Base-by-base conservation (phyloP, 1,284 basidiomycete genomes). In the Phylloporus sp. region DNA sequence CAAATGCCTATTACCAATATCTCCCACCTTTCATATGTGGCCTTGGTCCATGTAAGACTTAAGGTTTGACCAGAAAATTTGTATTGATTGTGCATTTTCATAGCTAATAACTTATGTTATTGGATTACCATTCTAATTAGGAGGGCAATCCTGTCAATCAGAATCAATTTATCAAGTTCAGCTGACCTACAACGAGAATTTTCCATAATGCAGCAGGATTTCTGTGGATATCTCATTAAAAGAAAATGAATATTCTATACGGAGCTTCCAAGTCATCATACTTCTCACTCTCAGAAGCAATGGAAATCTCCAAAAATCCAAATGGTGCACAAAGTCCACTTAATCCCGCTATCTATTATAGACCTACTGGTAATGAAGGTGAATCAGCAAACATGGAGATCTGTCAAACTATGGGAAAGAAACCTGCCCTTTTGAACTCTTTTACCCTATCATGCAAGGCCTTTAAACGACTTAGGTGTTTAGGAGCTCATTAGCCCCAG, bases 41-140 rank as follows among this genome's bases (percentile, higher is more conserved):
- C 42, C 84, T 99, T 54, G 98, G 98, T 11, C 97, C 96, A 20
- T 88, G 98, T 64, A 99, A 99, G 77, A 94, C 97, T 15, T 90
- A 95, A 68, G 86, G 87, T 15, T 78, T 99, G 49, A 84, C 96
- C 63, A 92, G 92, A 77, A 93, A 91, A 75, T 95, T 98, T 60
- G 86, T 84, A 12, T 79, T 86, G 26, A 82, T 90, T 72, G 94
- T 94, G 68, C 71, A 82, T 76, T 47, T 46, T 24, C 28, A 13
- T 22, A 13, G 15, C 44, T 59, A 10, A 68, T 58, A 60, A 60
- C 69, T 18, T 12, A 22, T 63, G 2, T 6, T 13, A 6, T 47
- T 56, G 56, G 74, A 64, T 37, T 56, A 67, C 13, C 44, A 4
- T 58, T 37, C 50, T 62, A 18, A 57, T 67, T 65, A 94, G 92